Evolutionary conservation across 1,139 yeast genomes (phyloP).

Genomic region (Candida sojae): DNA sequence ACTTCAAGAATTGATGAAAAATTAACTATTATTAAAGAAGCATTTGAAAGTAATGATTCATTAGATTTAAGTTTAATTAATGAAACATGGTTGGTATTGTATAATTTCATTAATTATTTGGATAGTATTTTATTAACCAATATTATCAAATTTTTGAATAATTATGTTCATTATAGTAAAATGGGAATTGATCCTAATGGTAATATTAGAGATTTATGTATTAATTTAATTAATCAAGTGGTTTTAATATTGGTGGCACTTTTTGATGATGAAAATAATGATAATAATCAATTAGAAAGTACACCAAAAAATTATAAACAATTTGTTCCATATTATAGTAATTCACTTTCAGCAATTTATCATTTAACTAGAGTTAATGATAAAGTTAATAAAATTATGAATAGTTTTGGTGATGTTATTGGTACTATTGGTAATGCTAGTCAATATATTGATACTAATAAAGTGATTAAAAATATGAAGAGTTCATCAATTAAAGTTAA

Average conservation of each 20-base stretch:
- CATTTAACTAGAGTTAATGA: constrained; percentile 35
- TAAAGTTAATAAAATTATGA: constrained; percentile 32
- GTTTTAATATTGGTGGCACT: constrained; percentile 28
- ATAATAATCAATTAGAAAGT: constrained; percentile 35
- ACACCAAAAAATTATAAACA: constrained; percentile 38
- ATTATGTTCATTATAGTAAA: constrained; percentile 36
- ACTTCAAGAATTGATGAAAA: constrained; percentile 30
- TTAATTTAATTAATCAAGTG: constrained; percentile 28
- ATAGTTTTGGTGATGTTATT: constrained; percentile 34
- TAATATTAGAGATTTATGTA: constrained; percentile 27
- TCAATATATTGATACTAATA: constrained; percentile 39
- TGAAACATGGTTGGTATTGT: constrained; percentile 48
- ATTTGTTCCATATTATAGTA: constrained; percentile 44
- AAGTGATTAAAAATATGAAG: constrained; percentile 36
- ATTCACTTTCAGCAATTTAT: constrained; percentile 43
- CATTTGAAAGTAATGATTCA: constrained; percentile 42
- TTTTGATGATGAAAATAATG: constrained; percentile 30
- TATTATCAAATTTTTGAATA: constrained; percentile 37
- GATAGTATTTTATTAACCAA: constrained; percentile 33
- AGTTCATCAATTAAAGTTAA: constrained; percentile 33
- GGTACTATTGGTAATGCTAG: constrained; percentile 37
- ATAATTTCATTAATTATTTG: constrained; percentile 38
- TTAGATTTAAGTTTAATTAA: constrained; percentile 45
- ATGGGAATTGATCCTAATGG: constrained; percentile 34
- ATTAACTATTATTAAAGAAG: constrained; percentile 31